These are phyloP conservation scores for Rubia yunnanensis DNA, from an alignment of 257 asterid genomes.

Conservation along the genomic window DNA sequence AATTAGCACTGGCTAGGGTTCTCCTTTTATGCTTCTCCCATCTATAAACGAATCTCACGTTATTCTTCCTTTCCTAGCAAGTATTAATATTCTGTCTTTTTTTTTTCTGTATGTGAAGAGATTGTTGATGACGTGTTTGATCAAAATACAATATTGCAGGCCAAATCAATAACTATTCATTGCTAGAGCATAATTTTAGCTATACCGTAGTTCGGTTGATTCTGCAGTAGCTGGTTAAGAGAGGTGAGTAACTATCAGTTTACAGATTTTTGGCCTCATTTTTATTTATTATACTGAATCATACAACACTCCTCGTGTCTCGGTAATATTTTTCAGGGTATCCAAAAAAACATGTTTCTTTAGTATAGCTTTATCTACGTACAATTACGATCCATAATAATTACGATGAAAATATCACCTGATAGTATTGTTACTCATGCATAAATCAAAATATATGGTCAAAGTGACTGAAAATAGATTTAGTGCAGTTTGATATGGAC, in stretches of 20 bases:
- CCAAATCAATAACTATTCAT: neutral
- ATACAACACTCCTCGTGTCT: neutral
- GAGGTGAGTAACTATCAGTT: slow-evolving; percentile 8
- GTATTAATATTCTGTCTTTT: slow-evolving; percentile 14
- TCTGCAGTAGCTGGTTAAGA: slow-evolving; percentile 15
- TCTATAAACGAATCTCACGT: slow-evolving; percentile 16
- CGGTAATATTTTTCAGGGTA: too few relatives aligned
- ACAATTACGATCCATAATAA: too few relatives aligned
- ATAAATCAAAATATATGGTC: too few relatives aligned
- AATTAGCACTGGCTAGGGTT: too few relatives aligned
- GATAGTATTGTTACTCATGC: too few relatives aligned
- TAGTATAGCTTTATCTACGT: too few relatives aligned
- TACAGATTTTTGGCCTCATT: neutral
- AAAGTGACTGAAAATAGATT: too few relatives aligned
- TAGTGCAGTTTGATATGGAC: too few relatives aligned
- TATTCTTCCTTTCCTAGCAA: slow-evolving; percentile 32
- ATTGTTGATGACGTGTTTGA: neutral
- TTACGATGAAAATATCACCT: too few relatives aligned
- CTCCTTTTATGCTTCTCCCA: slow-evolving; percentile 25
- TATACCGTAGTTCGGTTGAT: neutral
- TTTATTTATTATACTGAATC: neutral
- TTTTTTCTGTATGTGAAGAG: neutral
- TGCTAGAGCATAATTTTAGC: slow-evolving; percentile 5
- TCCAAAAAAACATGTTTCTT: too few relatives aligned
- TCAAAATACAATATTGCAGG: slow-evolving; percentile 2